These are phyloP conservation scores for Alternaria metachromatica DNA, from an alignment of 2,329 filamentous ascomycete species.

Conservation along the genomic window DNA sequence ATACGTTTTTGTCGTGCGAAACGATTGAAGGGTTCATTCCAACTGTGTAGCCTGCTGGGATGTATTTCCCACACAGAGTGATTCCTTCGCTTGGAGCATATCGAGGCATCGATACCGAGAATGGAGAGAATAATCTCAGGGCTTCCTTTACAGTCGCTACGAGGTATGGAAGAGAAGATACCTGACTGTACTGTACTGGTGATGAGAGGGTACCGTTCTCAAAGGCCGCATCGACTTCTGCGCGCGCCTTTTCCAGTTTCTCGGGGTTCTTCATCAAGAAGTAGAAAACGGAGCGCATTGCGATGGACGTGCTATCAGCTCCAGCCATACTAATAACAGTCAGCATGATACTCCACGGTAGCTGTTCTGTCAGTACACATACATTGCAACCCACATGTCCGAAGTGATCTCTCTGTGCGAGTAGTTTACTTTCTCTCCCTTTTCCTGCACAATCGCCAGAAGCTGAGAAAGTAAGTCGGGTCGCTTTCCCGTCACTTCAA, in stretches of 20 bases:
- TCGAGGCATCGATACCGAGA: slow-evolving; percentile 73
- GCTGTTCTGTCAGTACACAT: slow-evolving; percentile 12
- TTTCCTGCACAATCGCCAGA: slow-evolving; percentile 35
- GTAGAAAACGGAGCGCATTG: slow-evolving; percentile 48
- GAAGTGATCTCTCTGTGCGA: slow-evolving; percentile 34
- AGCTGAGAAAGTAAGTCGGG: slow-evolving; percentile 41
- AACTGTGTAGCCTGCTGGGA: slow-evolving; percentile 73
- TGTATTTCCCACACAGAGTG: slow-evolving; percentile 65
- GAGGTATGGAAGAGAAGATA: slow-evolving; percentile 73
- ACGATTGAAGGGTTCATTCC: slow-evolving; percentile 73
- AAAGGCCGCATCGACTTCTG: slow-evolving; percentile 28
- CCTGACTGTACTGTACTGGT: slow-evolving; percentile 49
- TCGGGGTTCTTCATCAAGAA: slow-evolving; percentile 45
- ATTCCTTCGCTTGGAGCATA: slow-evolving; percentile 69
- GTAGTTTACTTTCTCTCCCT: slow-evolving; percentile 41
- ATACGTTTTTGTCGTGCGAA: slow-evolving; percentile 13
- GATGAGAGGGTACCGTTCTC: slow-evolving; percentile 13
- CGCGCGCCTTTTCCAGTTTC: slow-evolving; percentile 13
- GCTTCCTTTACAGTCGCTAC: slow-evolving; percentile 79
- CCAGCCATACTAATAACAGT: slow-evolving; percentile 39
- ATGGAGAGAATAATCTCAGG: slow-evolving; percentile 75
- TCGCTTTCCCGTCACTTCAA: slow-evolving; percentile 20
- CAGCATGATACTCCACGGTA: not conserved
- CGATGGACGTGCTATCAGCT: slow-evolving; percentile 46
- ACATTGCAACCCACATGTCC: slow-evolving; percentile 41